Evolutionary conservation across 2,329 filamentous ascomycete genomes (phyloP).

Genomic region (Diplodia scrobiculata): DNA sequence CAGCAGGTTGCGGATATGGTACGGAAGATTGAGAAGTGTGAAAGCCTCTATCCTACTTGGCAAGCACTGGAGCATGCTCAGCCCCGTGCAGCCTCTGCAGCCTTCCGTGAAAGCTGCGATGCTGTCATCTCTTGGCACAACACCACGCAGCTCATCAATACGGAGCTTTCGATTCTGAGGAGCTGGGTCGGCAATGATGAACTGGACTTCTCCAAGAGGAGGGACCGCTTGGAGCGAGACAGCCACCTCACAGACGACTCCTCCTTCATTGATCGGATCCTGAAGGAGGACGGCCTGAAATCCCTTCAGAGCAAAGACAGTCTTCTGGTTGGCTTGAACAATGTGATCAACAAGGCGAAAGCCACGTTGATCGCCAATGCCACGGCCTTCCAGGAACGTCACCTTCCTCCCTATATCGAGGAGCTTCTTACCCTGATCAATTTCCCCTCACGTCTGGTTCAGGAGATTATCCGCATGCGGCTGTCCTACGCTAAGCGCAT

Average conservation of each 20-base stretch:
- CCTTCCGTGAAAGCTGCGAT: constrained; percentile 80
- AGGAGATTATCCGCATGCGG: constrained; percentile 92
- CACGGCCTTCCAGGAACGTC: constrained; percentile 78
- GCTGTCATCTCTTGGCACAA: constrained; percentile 96
- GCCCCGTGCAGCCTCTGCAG: constrained; percentile 71
- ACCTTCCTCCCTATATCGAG: constrained; percentile 94
- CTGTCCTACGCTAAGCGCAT: constrained; percentile 91
- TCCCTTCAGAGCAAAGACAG: constrained; percentile 83
- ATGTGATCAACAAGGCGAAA: constrained; percentile 91
- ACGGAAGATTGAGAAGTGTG: constrained; percentile 84
- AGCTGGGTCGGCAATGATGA: constrained; percentile 97
- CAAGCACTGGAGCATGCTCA: constrained; percentile 73
- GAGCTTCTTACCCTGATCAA: constrained; percentile 95
- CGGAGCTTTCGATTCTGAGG: constrained; percentile 84
- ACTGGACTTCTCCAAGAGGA: constrained; percentile 81
- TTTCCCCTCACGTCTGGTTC: constrained; percentile 91
- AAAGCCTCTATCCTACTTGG: constrained; percentile 81
- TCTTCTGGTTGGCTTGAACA: constrained; percentile 80
- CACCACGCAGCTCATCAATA: constrained; percentile 93
- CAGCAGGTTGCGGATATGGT: constrained; percentile 91
- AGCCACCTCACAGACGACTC: constrained; percentile 83
- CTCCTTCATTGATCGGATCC: constrained; percentile 87
- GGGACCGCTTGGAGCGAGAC: constrained; percentile 66
- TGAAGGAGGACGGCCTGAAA: constrained; percentile 94
- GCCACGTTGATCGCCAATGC: constrained; percentile 85